These are phyloP conservation scores for Salix suchowensis DNA, from an alignment of 345 rosid species.

Conservation along the genomic window DNA sequence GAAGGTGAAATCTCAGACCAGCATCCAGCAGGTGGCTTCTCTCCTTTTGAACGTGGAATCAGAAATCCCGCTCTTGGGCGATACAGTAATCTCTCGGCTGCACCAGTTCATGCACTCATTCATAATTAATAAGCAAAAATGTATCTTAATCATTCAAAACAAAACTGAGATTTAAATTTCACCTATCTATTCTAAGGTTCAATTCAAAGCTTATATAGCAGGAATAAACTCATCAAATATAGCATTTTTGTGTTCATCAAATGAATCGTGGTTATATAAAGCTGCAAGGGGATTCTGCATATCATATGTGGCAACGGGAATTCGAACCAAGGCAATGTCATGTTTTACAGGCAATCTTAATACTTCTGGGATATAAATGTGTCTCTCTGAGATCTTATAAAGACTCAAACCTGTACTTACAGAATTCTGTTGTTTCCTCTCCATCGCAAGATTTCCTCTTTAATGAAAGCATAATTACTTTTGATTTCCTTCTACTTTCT, in stretches of 20 bases:
- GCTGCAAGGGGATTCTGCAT: too few relatives aligned
- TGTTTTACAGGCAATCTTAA: not conserved
- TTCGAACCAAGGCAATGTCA: not conserved
- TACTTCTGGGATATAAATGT: too few relatives aligned
- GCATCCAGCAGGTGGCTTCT: constrained; percentile 49
- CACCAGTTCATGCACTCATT: constrained; percentile 27
- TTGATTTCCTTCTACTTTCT: constrained; percentile 44
- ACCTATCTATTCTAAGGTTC: not conserved
- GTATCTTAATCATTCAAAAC: not conserved
- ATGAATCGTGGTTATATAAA: too few relatives aligned
- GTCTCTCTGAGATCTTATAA: not conserved
- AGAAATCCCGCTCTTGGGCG: constrained; percentile 61
- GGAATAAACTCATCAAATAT: not conserved
- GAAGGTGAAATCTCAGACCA: constrained; percentile 72
- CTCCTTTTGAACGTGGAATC: constrained; percentile 44
- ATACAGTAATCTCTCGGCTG: constrained; percentile 48
- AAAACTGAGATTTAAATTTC: not conserved
- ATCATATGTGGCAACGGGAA: not conserved
- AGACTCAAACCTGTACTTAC: constrained; percentile 24
- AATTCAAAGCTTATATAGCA: not conserved
- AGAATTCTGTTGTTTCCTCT: constrained; percentile 43
- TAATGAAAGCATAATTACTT: constrained; percentile 52
- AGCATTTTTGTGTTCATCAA: not conserved
- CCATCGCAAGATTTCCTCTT: constrained; percentile 63
- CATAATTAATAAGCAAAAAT: not conserved